Evolutionary conservation across 768 basidiomycete genomes (phyloP), one percentile per base, ranked within the genome.

Genomic region (Sutorius australiensis): DNA sequence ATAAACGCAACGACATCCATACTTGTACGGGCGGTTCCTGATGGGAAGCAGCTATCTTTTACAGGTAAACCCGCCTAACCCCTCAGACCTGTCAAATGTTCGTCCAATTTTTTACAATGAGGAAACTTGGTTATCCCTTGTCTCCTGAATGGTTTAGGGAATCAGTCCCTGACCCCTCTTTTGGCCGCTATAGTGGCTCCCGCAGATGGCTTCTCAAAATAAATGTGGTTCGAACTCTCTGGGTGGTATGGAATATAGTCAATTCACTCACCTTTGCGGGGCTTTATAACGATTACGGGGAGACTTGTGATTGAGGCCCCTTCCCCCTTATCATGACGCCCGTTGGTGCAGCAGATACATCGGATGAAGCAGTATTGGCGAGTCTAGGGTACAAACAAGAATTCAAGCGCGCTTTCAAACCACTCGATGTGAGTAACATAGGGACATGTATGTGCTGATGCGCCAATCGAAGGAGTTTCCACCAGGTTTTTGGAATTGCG

Each of bases 401-500:
- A 42, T 70, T 71, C 51, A 67, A 60, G 51, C 61, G 69, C 19
- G 68, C 60, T 12, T 71, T 71, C 43, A 63, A 55, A 28, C 61
- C 65, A 9, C 41, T 70, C 14, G 70, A 69, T 47, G 68, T 67
- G 42, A 34, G 53, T 51, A 10, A 9, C 5, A 14, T 38, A 24
- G 8, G 14, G 19, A 16, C 3, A 19, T 14, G 24, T 32, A 30
- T 36, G 16, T 24, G 5, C 27, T 11, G 3, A 8, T 3, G 19
- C 27, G 2, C 28, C 43, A 17, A 24, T 14, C 17, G 12, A 37
- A 5, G 32, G n/a, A 8, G 21, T 10, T 3, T 61, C 60, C 31
- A 27, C 67, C 61, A 87, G 81, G 80, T 84, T 10, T 86, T 87
- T 54, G 84, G 86, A 1, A 73, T 87, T 19, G 80, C 80, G 0